phyloP scores from a whole-genome alignment of 495 filamentous ascomycete genomes.

The Xylaria castorea region DNA sequence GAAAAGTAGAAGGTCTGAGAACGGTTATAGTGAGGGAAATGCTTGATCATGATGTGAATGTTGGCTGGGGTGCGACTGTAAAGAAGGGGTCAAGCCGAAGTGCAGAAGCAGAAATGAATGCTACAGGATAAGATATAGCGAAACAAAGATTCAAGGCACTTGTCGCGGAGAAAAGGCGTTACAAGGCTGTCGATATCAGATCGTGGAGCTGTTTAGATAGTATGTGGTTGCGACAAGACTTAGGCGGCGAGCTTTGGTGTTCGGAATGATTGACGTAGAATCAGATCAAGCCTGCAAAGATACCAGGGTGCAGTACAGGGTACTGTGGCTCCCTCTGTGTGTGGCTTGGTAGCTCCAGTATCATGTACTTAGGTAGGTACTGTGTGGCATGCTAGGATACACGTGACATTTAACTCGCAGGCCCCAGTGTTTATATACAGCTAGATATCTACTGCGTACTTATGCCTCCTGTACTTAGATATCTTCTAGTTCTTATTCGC shows the following conservation, averaged over 20 bases:
- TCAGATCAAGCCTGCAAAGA: neutral
- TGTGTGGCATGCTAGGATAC: neutral
- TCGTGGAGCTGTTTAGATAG: neutral
- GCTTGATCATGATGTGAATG: conserved; percentile 40
- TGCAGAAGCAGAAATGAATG: conserved; percentile 11
- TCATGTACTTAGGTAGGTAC: neutral
- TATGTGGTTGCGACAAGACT: neutral
- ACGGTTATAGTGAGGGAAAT: conserved; percentile 24
- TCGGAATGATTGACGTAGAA: conserved; percentile 11
- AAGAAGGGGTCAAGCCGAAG: conserved; percentile 24
- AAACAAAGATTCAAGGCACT: neutral
- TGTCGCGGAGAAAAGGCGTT: conserved; percentile 3
- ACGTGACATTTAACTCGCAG: neutral
- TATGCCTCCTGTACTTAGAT: too few relatives aligned
- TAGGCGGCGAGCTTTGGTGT: conserved; percentile 16
- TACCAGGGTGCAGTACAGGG: neutral
- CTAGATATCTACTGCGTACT: too few relatives aligned
- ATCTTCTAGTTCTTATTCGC: neutral
- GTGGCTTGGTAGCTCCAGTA: conserved; percentile 1
- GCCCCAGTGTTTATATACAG: too few relatives aligned
- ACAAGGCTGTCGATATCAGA: neutral
- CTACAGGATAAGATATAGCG: conserved; percentile 23
- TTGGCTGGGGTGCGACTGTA: conserved; percentile 21
- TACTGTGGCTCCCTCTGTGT: conserved; percentile 7
- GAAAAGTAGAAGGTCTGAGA: conserved; percentile 31